Base-by-base conservation (phyloP, 306 rosid species). In the Acacia confusa region DNA sequence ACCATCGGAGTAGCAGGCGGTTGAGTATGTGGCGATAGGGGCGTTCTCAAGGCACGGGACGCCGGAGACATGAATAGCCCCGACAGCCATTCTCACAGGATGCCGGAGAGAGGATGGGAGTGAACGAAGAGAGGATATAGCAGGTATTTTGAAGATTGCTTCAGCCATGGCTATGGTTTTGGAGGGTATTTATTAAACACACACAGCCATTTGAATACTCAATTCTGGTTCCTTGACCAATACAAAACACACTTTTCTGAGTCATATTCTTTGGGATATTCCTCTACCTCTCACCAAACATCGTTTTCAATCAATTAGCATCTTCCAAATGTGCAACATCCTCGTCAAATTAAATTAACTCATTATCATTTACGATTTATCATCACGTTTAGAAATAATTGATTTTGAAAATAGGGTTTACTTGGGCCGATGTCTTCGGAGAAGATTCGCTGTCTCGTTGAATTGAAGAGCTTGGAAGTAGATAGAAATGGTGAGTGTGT, bases 51-150 rank as follows among this genome's bases (percentile, higher is more conserved):
- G 83, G 72, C 71, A 70, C n/a, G 92, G 92, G 55, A 88, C 89
- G 55, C 88, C 84, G 74, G 90, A 69, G 82, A 85, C 90, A 52
- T 84, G 91, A 2, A 88, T 86, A 76, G 97, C 90, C 52, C 76
- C 80, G 72, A 88, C 84, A 75, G 95, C 85, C 89, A 82, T 81
- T 30, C 47, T 64, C n/a, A 22, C 8, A 47, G 83, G 64, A 48
- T 34, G 22, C 6, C 10, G 24, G 34, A 55, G 50, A 32, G 57
- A 50, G n/a, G 24, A 10, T 25, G 10, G 24, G 30, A 8, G 47
- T 11, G 7, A 36, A 30, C 0, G 28, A 30, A 28, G 65, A 43
- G 38, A n/a, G 63, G 65, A 1, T 57, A 57, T 1, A 40, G 71
- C 19, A 17, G 76, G 45, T 48, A 63, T 81, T 81, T 34, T 38